phyloP scores from a whole-genome alignment of 345 rosid genomes.

The Salix dunnii region DNA sequence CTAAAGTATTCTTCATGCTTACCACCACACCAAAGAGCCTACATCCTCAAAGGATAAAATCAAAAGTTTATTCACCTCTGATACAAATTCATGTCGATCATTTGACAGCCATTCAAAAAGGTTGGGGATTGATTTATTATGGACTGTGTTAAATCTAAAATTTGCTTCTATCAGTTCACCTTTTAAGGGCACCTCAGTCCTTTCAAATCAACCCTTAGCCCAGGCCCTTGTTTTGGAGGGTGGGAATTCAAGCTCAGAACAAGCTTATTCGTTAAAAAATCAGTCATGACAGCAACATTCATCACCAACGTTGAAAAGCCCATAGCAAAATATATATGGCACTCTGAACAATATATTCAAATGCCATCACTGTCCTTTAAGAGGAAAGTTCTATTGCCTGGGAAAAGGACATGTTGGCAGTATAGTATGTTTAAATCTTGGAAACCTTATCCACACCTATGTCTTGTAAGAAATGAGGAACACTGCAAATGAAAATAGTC shows the following conservation, averaged over 20 bases:
- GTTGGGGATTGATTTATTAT: not conserved
- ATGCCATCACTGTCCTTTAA: not conserved
- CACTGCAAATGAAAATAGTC: not conserved
- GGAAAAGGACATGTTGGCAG: not conserved
- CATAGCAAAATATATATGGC: not conserved
- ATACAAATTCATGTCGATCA: not conserved
- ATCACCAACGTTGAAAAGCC: not conserved
- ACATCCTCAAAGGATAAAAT: not conserved
- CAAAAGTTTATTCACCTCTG: not conserved
- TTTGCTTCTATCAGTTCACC: not conserved
- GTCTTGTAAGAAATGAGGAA: not conserved
- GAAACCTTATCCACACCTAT: not conserved
- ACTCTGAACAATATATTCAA: not conserved
- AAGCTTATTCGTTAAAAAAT: not conserved
- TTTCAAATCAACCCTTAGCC: not conserved
- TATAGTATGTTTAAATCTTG: not conserved
- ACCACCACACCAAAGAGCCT: not conserved
- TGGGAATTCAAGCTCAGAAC: not conserved
- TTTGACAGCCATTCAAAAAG: not conserved
- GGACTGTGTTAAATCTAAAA: not conserved
- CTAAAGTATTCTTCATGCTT: not conserved
- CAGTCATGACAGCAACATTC: not conserved
- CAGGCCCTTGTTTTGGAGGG: not conserved
- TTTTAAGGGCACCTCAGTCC: not conserved
- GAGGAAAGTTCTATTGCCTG: not conserved